phyloP scores from a whole-genome alignment of 2,329 filamentous ascomycete species.

The Nothophaeocryptopus gaeumannii region DNA sequence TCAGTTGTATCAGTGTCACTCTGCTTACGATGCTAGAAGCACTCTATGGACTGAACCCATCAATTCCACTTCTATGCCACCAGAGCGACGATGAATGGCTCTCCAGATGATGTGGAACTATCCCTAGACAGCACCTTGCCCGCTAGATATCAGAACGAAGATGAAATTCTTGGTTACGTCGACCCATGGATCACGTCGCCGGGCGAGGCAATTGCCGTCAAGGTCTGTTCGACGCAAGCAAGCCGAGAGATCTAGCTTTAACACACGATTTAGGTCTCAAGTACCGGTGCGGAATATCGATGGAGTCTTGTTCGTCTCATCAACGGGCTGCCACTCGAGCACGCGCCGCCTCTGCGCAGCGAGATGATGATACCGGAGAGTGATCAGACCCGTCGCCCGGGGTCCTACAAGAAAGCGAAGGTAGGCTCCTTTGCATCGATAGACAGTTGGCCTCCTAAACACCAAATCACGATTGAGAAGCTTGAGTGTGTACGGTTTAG shows the following conservation, averaged over 20 bases:
- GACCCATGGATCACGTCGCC: slow-evolving; percentile 7
- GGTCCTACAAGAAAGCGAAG: neutral
- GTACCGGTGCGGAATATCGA: slow-evolving; percentile 2
- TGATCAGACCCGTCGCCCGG: neutral
- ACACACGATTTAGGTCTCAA: neutral
- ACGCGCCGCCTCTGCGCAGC: slow-evolving; percentile 1
- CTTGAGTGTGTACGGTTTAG: slow-evolving; percentile 1
- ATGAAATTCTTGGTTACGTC: slow-evolving; percentile 6
- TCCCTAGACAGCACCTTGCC: too few relatives aligned
- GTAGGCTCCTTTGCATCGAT: slow-evolving; percentile 1
- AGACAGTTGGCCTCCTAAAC: neutral
- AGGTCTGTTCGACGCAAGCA: neutral
- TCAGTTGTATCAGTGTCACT: too few relatives aligned
- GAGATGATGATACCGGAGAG: slow-evolving; percentile 2
- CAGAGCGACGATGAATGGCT: too few relatives aligned
- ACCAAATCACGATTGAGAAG: neutral
- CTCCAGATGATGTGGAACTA: too few relatives aligned
- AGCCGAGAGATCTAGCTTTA: too few relatives aligned
- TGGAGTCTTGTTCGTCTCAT: slow-evolving; percentile 1
- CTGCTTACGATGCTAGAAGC: too few relatives aligned
- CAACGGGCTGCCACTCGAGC: neutral
- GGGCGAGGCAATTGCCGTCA: slow-evolving; percentile 2
- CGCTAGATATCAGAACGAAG: neutral
- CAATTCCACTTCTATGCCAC: too few relatives aligned
- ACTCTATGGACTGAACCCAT: too few relatives aligned